Evolutionary conservation across 2,329 filamentous ascomycete species (phyloP), one percentile per base, ranked within the genome.

Genomic region (Sclerotinia minor): DNA sequence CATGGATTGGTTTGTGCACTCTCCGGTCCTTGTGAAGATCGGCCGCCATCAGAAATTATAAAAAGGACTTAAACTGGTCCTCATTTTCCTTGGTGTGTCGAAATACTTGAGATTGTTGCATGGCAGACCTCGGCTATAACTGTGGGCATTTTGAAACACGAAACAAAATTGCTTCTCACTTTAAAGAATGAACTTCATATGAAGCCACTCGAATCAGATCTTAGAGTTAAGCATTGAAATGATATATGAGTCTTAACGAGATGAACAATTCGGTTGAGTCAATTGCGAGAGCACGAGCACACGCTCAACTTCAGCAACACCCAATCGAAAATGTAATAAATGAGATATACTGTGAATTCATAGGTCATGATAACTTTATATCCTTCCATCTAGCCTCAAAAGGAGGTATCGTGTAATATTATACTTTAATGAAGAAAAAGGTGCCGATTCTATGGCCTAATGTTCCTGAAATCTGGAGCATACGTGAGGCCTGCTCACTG

Each of bases 401-500:
- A 44, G 29, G 38, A 53, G 35, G 32, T 41, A 64, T 41, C 17
- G 17, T 64, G 47, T 53, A 29, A 54, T 44, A 32, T 13, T 29
- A 54, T 41, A 53, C 4, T 38, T 29, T 29, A 17, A 54, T 21
- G 19, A 41, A 54, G 47, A 54, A 44, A 61, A 41, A 44, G 21
- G 13, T 44, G 49, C 5, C 38, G 24, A 11, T 26, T 52, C 32
- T 64, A 54, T 19, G 38, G 24, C 38, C 35, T 21, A 9, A 5
- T 21, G 24, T 19, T 50, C 7, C n/a, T 15, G 26, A 64, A 21
- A 15, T 24, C 47, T 32, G 15, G 19, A 41, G 29, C 17, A 29
- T 38, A 19, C 2, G 49, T 65, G 29, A 59, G 64, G 32, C 53
- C 41, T 49, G 64, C 64, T 59, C 53, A 50, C 44, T 38, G 8